These are phyloP conservation scores for Fusarium setosum DNA, from an alignment of 2,329 filamentous ascomycete genomes.

Conservation along the genomic window DNA sequence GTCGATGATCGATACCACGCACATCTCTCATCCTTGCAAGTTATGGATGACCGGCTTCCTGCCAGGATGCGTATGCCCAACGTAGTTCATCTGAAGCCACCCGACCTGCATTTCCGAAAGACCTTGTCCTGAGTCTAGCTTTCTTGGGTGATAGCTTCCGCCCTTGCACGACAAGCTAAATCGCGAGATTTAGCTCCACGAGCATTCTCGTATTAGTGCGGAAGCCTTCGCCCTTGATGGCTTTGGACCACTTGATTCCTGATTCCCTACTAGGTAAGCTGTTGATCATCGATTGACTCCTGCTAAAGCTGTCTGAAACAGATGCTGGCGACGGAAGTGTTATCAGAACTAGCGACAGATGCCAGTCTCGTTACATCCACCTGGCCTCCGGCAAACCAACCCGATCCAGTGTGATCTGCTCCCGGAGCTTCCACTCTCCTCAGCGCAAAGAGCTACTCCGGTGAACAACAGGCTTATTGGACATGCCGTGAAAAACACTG, in stretches of 20 bases:
- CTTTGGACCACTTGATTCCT: neutral
- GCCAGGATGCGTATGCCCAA: conserved; percentile 11
- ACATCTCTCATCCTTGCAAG: conserved; percentile 27
- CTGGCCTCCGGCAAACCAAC: too few relatives aligned
- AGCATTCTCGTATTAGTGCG: neutral
- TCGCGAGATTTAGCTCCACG: conserved; percentile 8
- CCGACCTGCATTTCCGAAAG: conserved; percentile 34
- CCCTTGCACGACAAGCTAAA: conserved; percentile 29
- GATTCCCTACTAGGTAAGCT: neutral
- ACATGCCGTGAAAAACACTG: conserved; percentile 22
- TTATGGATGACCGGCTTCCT: conserved; percentile 17
- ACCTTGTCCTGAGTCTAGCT: conserved; percentile 23
- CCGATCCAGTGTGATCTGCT: neutral
- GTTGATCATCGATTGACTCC: neutral
- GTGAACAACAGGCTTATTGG: conserved; percentile 1
- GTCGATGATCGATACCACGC: conserved; percentile 25
- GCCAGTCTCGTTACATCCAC: too few relatives aligned
- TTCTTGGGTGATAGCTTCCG: conserved; percentile 30
- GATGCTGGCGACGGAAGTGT: neutral
- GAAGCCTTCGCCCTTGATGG: neutral
- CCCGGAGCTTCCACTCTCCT: conserved; percentile 14
- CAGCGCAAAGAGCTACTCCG: neutral
- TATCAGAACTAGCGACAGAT: neutral
- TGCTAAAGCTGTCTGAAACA: neutral
- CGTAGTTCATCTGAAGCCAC: conserved; percentile 34